Evolutionary conservation across 495 filamentous ascomycete genomes (phyloP), one percentile per base, ranked within the genome.

Genomic region (Penicillium cosmopolitanum): DNA sequence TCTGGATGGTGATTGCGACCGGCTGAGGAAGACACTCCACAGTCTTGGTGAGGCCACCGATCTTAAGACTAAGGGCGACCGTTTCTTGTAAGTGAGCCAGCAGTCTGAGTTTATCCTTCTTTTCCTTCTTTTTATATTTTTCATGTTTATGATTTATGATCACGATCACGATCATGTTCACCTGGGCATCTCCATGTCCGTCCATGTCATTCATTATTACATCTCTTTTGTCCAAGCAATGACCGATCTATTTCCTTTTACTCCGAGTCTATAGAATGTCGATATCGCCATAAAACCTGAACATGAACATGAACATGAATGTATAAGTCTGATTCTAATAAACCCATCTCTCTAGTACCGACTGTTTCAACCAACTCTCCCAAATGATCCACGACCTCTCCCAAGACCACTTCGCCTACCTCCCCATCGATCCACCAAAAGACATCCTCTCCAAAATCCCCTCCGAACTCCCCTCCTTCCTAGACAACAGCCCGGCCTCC

Each of bases 31-130:
- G 69, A 79, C 84, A 47, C 72, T 85, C 5, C 78, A 82, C 58
- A 82, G 78, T 48, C 80, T 86, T 43, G 84, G 84, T 38, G 84
- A 87, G 62, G 79, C 82, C 44, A 82, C 79, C 53, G 85, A 87
- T 66, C 77, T 86, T 44, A 84, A 83, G 65, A 82, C 74, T 46
- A 84, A 84, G 63, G 84, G 82, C 57, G 84, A 86, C 70, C 70
- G 76, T 70, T 87, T 82, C 75, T 87, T 85, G 83, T 86, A 82
- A 85, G 84, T 84, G 66, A 65, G 66, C 70, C 65, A 59, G 58
- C 61, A 54, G 57, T 63, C 65, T 65, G 60, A 71, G 55, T 65
- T 44, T 63, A 65, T 61, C 60, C 44, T 63, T 61, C 59, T 59
- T 35, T 38, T 52, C 57, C 42, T n/a, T 35, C 51, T 55, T 47